Conservation (phyloP, 345 rosid species). For the Corchorus capsularis region DNA sequence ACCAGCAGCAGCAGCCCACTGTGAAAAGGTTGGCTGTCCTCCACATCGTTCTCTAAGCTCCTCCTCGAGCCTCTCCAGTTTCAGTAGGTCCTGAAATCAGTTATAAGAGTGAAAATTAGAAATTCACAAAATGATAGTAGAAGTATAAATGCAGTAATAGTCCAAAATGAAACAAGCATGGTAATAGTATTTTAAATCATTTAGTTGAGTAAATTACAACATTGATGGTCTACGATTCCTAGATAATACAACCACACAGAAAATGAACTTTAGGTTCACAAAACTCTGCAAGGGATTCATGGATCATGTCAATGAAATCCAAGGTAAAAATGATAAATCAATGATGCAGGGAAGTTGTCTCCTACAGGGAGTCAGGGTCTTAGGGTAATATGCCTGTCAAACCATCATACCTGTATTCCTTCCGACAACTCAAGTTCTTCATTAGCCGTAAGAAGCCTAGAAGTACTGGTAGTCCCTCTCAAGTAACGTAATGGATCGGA, state of each 20-base stretch:
- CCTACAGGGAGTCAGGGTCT: neutral
- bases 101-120: constrained; percentile 17
- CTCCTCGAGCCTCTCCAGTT: constrained; percentile 76
- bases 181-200: constrained; percentile 28
- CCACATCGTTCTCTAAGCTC: constrained; percentile 74
- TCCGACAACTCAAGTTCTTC: constrained; percentile 78
- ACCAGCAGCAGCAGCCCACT: constrained; percentile 96
- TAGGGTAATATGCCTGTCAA: neutral
- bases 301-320: neutral
- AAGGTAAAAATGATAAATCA: neutral
- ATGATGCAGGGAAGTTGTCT: neutral
- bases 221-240: neutral
- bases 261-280: neutral
- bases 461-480: constrained; percentile 64
- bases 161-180: neutral
- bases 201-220: constrained; percentile 24
- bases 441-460: constrained; percentile 77
- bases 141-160: neutral
- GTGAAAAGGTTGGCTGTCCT: constrained; percentile 69
- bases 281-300: neutral
- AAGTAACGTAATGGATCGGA: constrained; percentile 80
- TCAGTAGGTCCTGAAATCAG: constrained; percentile 66
- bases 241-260: neutral
- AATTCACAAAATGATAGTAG: constrained; percentile 4
- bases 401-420: constrained; percentile 84